phyloP scores from a whole-genome alignment of 805 yeast species.

The Pichia cabralensis region DNA sequence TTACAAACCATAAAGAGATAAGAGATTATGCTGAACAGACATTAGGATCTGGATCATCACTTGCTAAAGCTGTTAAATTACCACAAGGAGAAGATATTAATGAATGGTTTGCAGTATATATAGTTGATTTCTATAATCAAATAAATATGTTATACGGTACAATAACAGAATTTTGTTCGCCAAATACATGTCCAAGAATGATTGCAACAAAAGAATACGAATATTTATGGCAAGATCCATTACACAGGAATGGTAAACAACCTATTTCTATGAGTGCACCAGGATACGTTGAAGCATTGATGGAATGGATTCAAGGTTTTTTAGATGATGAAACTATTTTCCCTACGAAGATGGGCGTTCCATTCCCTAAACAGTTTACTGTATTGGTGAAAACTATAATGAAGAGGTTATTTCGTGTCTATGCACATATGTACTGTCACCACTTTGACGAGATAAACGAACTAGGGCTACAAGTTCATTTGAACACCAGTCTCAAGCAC shows the following conservation, averaged over 20 bases:
- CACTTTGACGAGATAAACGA: conserved; percentile 94
- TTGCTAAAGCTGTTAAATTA: conserved; percentile 85
- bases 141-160: conserved; percentile 94
- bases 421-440: conserved; percentile 96
- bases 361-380: conserved; percentile 79
- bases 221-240: conserved; percentile 89
- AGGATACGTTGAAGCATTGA: conserved; percentile 82
- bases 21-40: conserved; percentile 91
- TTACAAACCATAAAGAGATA: conserved; percentile 52
- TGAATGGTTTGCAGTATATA: conserved; percentile 96
- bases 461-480: conserved; percentile 82
- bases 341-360: conserved; percentile 86
- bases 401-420: conserved; percentile 85
- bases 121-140: conserved; percentile 95
- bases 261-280: conserved; percentile 92
- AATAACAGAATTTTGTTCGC: conserved; percentile 93
- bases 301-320: conserved; percentile 92
- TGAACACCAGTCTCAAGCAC: conserved; percentile 91
- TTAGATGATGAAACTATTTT: conserved; percentile 85
- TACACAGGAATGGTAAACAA: conserved; percentile 39
- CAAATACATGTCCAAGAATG: conserved; percentile 92
- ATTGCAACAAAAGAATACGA: conserved; percentile 96
- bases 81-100: conserved; percentile 87
- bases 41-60: conserved; percentile 81
- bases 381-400: conserved; percentile 75